Evolutionary conservation across 495 filamentous ascomycete genomes (phyloP), one percentile per base, ranked within the genome.

Genomic region (Pseudevernia furfuracea): DNA sequence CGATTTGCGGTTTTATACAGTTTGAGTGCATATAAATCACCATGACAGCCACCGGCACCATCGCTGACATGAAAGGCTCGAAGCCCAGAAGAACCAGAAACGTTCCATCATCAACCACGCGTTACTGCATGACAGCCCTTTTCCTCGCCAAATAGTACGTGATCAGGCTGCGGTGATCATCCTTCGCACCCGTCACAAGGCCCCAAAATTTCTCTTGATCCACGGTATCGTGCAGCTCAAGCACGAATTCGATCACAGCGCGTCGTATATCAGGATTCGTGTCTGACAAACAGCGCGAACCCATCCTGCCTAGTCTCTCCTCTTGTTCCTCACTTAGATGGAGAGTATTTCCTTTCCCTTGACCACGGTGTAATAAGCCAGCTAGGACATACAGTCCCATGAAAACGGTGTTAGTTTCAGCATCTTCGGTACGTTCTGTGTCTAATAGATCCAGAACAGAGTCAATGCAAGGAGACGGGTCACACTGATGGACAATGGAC

Each of bases 121-220:
- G n/a, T 64, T 64, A 59, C 48, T 64, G 56, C n/a, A 19, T n/a
- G 34, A 41, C 56, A 52, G 62, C 62, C 62, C 62, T 64, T 36
- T 64, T 64, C 74, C 85, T 89, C 23, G 87, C 87, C 71, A 91
- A 86, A 75, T 90, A 93, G 71, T 93, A 93, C n/a, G 86, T 89
- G 66, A 93, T 84, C 64, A 93, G 71, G 65, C 87, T 90, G 70
- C 88, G 87, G 8, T 86, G 84, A 52, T 86, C 86, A 43, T 88
- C 85, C 62, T 78, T 82, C 39, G 88, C 79, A 4, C 79, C 79
- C 63, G 80, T 85, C 57, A 91, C 73, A 36, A 83, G 76, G 43
- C 82, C 78, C 81, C 89, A 89, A 71, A 91, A 90, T 52, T 76
- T 71, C 19, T 79, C 76, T 60, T 88, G 85, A 21, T 84, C 83